Percentiles rank a stretch among this genome's conserved stretches.
Evolutionary conservation across 2,329 filamentous ascomycete genomes (phyloP).

Genomic region (Beauveria varroae): DNA sequence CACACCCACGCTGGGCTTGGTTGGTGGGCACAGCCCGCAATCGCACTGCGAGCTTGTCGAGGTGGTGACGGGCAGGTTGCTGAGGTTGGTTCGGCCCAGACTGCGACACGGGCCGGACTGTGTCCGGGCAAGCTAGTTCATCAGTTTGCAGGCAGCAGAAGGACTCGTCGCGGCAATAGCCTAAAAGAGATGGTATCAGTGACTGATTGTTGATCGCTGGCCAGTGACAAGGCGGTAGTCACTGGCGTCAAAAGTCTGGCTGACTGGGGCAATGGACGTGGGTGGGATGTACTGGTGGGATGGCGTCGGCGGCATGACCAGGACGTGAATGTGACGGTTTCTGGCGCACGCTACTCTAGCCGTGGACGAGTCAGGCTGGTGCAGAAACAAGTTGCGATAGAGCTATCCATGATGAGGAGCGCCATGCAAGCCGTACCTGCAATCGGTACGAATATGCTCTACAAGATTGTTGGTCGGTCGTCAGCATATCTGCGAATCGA

Average conservation of each 20-base stretch:
- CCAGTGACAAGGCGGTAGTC: no score
- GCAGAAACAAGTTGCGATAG: not conserved
- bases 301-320: not conserved
- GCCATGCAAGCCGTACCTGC: not conserved
- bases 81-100: not conserved
- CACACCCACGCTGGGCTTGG: not conserved
- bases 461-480: conserved; percentile 1
- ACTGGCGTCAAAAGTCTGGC: not conserved
- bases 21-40: conserved; percentile 4
- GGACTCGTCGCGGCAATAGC: not conserved
- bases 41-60: not conserved
- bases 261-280: not conserved
- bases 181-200: not conserved
- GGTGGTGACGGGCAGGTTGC: not conserved
- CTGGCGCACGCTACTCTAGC: not conserved
- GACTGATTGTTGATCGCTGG: no score
- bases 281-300: not conserved
- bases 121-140: not conserved
- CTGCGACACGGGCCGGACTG: conserved; percentile 1
- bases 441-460: not conserved
- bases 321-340: not conserved
- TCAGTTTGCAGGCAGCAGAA: not conserved
- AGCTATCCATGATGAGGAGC: not conserved
- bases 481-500: not conserved
- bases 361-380: conserved; percentile 6